Conservation (phyloP, 1,139 yeast species). For the Scheffersomyces illinoinensis region DNA sequence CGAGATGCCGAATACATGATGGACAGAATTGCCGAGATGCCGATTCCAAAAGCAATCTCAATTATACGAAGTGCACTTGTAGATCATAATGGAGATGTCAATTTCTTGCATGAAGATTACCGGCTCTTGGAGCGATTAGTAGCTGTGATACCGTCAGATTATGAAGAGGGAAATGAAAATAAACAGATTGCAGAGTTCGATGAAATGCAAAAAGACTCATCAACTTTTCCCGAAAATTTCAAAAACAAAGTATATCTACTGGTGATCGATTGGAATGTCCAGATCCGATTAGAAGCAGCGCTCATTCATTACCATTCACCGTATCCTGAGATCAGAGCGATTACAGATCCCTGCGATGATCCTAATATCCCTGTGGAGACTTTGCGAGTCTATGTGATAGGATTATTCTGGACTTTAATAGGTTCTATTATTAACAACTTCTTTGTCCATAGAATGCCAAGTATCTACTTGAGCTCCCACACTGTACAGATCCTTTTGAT, state of each 20-base stretch:
- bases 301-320: slow-evolving; percentile 47
- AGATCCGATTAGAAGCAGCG: slow-evolving; percentile 40
- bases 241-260: slow-evolving; percentile 30
- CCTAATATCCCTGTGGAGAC: slow-evolving; percentile 41
- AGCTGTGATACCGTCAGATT: slow-evolving; percentile 19
- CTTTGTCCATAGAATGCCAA: slow-evolving; percentile 46
- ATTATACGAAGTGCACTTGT: slow-evolving; percentile 40
- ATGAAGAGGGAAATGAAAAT: slow-evolving; percentile 7
- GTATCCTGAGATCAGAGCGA: slow-evolving; percentile 47
- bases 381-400: slow-evolving; percentile 41
- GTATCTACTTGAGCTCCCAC: slow-evolving; percentile 38
- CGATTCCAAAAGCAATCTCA: slow-evolving; percentile 26
- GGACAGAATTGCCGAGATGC: slow-evolving; percentile 24
- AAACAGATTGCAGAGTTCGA: slow-evolving; percentile 7
- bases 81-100: slow-evolving; percentile 45
- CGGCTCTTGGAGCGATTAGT: slow-evolving; percentile 33
- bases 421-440: slow-evolving; percentile 47
- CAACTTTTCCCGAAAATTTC: slow-evolving; percentile 6
- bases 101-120: slow-evolving; percentile 40
- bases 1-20: slow-evolving; percentile 30
- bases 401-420: slow-evolving; percentile 42
- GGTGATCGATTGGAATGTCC: slow-evolving; percentile 37
- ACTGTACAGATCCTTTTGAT: slow-evolving; percentile 44
- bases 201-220: slow-evolving; percentile 6
- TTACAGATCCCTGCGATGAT: slow-evolving; percentile 48